Evolutionary conservation across 2,329 filamentous ascomycete species (phyloP), one percentile per base, ranked within the genome.

Genomic region (Exophiala aquamarina): DNA sequence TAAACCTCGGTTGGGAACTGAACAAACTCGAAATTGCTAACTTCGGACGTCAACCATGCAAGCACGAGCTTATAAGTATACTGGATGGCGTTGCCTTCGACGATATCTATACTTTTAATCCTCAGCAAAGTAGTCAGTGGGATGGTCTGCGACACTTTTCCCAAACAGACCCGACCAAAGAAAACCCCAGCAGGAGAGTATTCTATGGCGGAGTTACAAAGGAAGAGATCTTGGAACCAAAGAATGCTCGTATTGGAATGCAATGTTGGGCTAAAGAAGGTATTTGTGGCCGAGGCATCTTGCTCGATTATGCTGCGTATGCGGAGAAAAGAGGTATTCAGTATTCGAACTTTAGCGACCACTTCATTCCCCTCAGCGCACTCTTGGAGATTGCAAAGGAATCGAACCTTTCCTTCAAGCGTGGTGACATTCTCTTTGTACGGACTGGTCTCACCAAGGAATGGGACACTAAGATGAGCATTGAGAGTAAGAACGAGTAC

Each of bases 1-100:
- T 80, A 17, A 73, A 73, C 8, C 66, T 82, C 29, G 71, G 72
- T 19, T 82, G 78, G 78, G 73, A 77, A 18, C 59, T 82, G 50
- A 74, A 70, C 15, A 81, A 81, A 56, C 63, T 81, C 2, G 76
- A 81, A 47, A 71, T 75, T 54, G 75, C 78, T 1, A 75, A 76
- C 49, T 75, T 81, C 54, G 72, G 72, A 34, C 70, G 79, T 2
- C 71, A 73, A 23, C 71, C 73, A 7, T 74, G 73, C 41, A 62
- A 73, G 23, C 77, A 79, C 54, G 69, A 70, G 44, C 74, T 81
- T 45, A 65, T 77, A 1, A 69, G 72, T 9, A 48, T 78, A 13
- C 62, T 79, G 3, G 39, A 44, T 23, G 52, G 52, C 17, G 28
- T 38, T 10, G 52, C 50, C 17, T 72, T 66, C 34, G 72, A 74